Conservation (phyloP, 2,329 filamentous ascomycete genomes). For the Falciphora oryzae region DNA sequence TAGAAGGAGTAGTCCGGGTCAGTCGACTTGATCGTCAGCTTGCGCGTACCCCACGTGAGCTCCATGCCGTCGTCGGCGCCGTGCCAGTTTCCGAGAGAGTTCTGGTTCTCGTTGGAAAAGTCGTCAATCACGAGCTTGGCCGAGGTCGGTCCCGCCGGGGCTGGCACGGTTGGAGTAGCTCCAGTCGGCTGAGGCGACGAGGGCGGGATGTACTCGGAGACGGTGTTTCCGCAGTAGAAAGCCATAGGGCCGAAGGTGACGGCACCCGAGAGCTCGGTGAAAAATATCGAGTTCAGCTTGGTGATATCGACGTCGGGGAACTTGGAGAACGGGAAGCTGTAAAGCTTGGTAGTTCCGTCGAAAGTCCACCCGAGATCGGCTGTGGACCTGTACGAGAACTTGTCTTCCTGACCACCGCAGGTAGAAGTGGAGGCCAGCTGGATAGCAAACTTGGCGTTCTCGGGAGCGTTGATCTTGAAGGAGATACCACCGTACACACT, state of each 20-base stretch:
- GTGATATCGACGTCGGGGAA: slow-evolving; percentile 43
- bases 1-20: slow-evolving; percentile 38
- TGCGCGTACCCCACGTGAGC: slow-evolving; percentile 43
- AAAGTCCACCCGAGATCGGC: slow-evolving; percentile 53
- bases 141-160: slow-evolving; percentile 35
- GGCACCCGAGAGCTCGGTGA: slow-evolving; percentile 38
- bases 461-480: slow-evolving; percentile 46
- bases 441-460: slow-evolving; percentile 44
- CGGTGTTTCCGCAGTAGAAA: slow-evolving; percentile 50
- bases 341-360: slow-evolving; percentile 53
- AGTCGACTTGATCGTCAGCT: slow-evolving; percentile 49
- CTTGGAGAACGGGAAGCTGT: slow-evolving; percentile 50
- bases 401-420: slow-evolving; percentile 29
- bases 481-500: slow-evolving; percentile 49
- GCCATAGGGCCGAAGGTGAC: slow-evolving; percentile 51
- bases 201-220: slow-evolving; percentile 41
- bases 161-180: slow-evolving; percentile 32
- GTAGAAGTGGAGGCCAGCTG: slow-evolving; percentile 42
- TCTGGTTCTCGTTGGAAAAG: slow-evolving; percentile 46
- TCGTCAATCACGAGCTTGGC: slow-evolving; percentile 54
- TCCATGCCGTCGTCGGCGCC: slow-evolving; percentile 50
- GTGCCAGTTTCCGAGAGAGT: slow-evolving; percentile 60
- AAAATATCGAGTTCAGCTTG: slow-evolving; percentile 46
- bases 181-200: slow-evolving; percentile 20
- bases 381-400: slow-evolving; percentile 28